Evolutionary conservation across 2,329 filamentous ascomycete genomes (phyloP).

Genomic region (Penicillium verrucosum): DNA sequence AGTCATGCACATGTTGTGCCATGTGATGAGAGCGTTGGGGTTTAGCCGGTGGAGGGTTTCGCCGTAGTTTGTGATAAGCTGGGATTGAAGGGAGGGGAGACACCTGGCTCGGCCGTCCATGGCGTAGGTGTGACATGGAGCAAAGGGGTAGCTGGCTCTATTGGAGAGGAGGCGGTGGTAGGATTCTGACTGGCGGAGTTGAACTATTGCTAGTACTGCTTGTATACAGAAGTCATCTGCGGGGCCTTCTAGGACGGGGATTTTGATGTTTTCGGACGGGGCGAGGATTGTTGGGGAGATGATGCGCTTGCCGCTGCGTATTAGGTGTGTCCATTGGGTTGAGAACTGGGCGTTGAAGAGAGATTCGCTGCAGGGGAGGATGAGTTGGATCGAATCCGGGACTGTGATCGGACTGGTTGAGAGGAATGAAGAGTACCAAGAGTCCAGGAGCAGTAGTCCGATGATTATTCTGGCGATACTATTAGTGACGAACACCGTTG

Average conservation of each 20-base stretch:
- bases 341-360: conserved; percentile 44
- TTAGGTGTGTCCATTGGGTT: conserved; percentile 38
- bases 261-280: conserved; percentile 35
- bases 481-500: conserved; percentile 4
- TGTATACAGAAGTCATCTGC: conserved; percentile 39
- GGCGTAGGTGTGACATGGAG: conserved; percentile 47
- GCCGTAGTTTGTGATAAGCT: conserved; percentile 37
- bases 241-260: conserved; percentile 34
- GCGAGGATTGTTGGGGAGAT: conserved; percentile 34
- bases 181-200: conserved; percentile 43
- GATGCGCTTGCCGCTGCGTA: conserved; percentile 35
- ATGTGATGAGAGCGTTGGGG: conserved; percentile 51
- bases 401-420: conserved; percentile 48
- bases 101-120: conserved; percentile 48
- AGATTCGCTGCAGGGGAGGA: conserved; percentile 46
- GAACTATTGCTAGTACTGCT: conserved; percentile 39
- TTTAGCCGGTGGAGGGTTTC: conserved; percentile 45
- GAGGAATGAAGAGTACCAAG: conserved; percentile 49
- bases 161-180: conserved; percentile 44
- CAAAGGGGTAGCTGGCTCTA: conserved; percentile 39
- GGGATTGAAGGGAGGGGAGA: conserved; percentile 33
- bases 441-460: conserved; percentile 46
- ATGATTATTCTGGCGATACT: conserved; percentile 40
- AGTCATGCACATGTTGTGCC: conserved; percentile 54
- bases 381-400: conserved; percentile 47